phyloP scores from a whole-genome alignment of 768 basidiomycete genomes.

The Xanthoconium stramineum region DNA sequence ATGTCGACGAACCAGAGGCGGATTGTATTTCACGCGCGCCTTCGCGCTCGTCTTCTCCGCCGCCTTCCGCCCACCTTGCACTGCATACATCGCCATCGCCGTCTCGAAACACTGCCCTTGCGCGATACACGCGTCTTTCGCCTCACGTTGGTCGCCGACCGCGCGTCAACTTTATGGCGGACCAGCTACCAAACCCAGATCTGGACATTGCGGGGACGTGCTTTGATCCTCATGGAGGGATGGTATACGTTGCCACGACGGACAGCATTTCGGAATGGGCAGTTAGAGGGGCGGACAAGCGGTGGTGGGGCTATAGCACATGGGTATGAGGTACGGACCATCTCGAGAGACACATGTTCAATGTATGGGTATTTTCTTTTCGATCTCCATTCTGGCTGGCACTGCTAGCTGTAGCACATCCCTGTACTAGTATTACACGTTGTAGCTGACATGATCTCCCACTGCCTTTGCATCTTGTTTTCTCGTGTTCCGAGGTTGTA shows the following conservation, averaged over 20 bases:
- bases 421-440: constrained; percentile 18
- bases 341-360: background rate
- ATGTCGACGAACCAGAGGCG: constrained; percentile 47
- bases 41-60: constrained; percentile 48
- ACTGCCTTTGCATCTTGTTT: constrained; percentile 1
- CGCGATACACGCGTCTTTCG: constrained; percentile 18
- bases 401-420: constrained; percentile 13
- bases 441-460: constrained; percentile 13
- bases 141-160: constrained; percentile 20
- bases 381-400: constrained; percentile 4
- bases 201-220: constrained; percentile 67
- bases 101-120: constrained; percentile 17
- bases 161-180: constrained; percentile 10
- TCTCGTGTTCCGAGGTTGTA: background rate
- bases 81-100: constrained; percentile 23
- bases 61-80: constrained; percentile 34
- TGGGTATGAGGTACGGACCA: constrained; percentile 34
- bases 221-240: constrained; percentile 68
- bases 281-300: constrained; percentile 66
- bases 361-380: constrained; percentile 9
- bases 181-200: constrained; percentile 20
- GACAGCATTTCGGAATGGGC: constrained; percentile 74
- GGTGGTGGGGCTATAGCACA: constrained; percentile 60
- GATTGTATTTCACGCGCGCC: constrained; percentile 54
- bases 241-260: constrained; percentile 65